These are phyloP conservation scores for Cutaneotrichosporon cavernicola DNA, from an alignment of 1,284 basidiomycete genomes.

Conservation along the genomic window DNA sequence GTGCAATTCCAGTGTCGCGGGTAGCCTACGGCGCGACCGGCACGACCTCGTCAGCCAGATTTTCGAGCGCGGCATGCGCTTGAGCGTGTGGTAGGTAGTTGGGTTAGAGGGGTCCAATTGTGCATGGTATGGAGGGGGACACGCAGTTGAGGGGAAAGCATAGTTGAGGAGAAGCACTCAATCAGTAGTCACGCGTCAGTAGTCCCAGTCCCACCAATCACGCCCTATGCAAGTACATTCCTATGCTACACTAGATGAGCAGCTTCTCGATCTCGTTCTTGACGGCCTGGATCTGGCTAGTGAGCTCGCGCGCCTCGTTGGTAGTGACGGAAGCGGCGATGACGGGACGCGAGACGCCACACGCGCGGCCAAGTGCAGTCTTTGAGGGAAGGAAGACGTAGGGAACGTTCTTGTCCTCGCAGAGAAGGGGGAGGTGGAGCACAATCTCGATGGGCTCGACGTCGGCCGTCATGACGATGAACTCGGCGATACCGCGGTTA, in stretches of 20 bases:
- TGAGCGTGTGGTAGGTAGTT: neutral
- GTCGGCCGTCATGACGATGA: slow-evolving; percentile 96
- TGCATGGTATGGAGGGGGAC: no score
- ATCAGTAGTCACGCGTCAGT: neutral
- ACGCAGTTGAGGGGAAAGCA: no score
- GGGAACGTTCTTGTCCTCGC: slow-evolving; percentile 97
- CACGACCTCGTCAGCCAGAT: slow-evolving; percentile 1
- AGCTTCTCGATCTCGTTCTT: slow-evolving; percentile 85
- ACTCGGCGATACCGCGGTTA: slow-evolving; percentile 89
- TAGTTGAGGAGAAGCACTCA: neutral
- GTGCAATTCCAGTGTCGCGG: slow-evolving; percentile 22
- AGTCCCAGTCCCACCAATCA: neutral
- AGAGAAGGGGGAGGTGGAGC: slow-evolving; percentile 92
- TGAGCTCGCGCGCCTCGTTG: slow-evolving; percentile 89
- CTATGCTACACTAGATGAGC: slow-evolving; percentile 54
- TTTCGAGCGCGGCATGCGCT: neutral
- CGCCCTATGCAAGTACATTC: neutral
- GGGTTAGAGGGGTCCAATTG: neutral
- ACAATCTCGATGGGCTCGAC: slow-evolving; percentile 98
- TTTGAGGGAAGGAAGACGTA: slow-evolving; percentile 23
- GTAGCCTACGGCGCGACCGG: slow-evolving; percentile 20
- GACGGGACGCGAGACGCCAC: slow-evolving; percentile 92
- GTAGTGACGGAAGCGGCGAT: slow-evolving; percentile 95
- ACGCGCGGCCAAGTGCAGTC: slow-evolving; percentile 79
- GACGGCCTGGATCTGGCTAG: slow-evolving; percentile 83